Percentiles rank a stretch among this genome's conserved stretches.
Conservation (phyloP, 2,329 filamentous ascomycete genomes). For the Aspergillus felis region DNA sequence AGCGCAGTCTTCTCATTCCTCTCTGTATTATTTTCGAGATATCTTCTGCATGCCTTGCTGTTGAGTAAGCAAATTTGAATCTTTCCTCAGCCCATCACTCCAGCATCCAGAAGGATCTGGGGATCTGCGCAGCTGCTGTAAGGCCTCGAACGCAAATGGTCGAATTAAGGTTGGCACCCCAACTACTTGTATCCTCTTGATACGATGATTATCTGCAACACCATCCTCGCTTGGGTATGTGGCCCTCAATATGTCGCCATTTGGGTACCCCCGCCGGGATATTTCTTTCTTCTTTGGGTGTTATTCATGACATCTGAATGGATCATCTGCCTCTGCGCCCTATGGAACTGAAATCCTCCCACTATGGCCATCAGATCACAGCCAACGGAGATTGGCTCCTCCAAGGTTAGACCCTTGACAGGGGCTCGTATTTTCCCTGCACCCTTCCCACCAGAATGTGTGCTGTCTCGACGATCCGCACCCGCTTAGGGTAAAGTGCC, state of each 20-base stretch:
- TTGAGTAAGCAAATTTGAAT: background rate
- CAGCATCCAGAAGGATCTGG: too few relatives aligned
- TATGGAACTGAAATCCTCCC: background rate
- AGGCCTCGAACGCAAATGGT: background rate
- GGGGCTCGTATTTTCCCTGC: background rate
- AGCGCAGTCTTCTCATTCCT: background rate
- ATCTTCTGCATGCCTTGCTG: background rate
- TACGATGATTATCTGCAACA: background rate
- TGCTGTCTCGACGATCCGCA: background rate
- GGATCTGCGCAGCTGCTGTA: background rate
- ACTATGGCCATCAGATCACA: background rate
- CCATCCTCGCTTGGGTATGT: too few relatives aligned
- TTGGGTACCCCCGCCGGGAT: too few relatives aligned
- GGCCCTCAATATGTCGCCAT: too few relatives aligned
- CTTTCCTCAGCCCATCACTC: too few relatives aligned
- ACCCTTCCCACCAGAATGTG: background rate
- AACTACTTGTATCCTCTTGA: background rate
- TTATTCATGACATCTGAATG: too few relatives aligned
- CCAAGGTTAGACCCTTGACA: background rate
- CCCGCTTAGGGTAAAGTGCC: too few relatives aligned
- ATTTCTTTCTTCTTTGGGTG: background rate
- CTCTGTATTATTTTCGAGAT: background rate
- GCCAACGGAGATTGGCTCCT: background rate
- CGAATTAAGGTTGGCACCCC: background rate
- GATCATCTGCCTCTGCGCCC: background rate